phyloP scores from a whole-genome alignment of 73 alveolate species.

The Stentor coeruleus region DNA sequence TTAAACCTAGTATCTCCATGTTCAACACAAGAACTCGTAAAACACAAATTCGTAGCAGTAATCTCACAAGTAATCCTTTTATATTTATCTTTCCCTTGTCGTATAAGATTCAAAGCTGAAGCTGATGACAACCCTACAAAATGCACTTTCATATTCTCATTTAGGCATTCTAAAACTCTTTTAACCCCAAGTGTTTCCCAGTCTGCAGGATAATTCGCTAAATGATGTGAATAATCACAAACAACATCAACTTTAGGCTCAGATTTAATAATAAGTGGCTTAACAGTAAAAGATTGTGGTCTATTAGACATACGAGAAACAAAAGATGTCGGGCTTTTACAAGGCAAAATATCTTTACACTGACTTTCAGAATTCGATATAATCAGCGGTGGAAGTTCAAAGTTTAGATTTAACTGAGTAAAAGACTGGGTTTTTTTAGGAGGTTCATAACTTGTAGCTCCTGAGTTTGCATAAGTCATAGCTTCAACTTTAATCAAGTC shows the following conservation, averaged over 20 bases:
- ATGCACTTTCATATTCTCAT: neutral
- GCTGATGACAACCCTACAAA: neutral
- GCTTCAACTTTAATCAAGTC: neutral
- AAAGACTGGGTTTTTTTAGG: neutral
- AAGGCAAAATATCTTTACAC: neutral
- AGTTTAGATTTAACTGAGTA: neutral
- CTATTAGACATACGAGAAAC: neutral
- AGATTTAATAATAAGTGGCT: neutral
- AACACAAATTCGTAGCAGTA: neutral
- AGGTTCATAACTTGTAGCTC: neutral
- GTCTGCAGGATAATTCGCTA: conserved; percentile 12
- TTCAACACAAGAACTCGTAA: conserved; percentile 13
- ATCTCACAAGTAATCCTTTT: conserved; percentile 7
- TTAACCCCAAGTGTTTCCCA: conserved; percentile 23
- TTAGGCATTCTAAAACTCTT: neutral
- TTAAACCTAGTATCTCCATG: conserved; percentile 20
- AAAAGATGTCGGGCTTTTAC: neutral
- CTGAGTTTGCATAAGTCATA: conserved; percentile 7
- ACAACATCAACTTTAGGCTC: neutral
- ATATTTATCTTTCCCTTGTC: neutral
- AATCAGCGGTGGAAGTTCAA: too few species aligned
- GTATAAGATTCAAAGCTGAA: neutral
- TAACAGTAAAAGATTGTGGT: too few species aligned
- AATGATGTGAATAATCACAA: neutral
- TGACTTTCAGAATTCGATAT: too few species aligned